Evolutionary conservation across 192 early-diverging fungal genomes (phyloP).

Genomic region (Entomortierella parvispora): DNA sequence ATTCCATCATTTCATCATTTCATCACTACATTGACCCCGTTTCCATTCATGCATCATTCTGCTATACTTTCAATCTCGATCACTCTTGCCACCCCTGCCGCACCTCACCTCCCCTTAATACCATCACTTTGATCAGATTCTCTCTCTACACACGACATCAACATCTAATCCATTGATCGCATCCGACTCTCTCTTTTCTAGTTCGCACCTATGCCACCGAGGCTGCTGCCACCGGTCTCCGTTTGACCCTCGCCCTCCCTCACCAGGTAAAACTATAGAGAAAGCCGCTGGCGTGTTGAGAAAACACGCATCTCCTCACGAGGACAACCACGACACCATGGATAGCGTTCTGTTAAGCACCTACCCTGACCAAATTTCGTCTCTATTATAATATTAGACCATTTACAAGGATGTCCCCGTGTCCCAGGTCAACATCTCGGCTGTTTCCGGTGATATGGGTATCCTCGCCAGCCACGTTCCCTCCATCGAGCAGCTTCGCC

Average conservation of each 20-base stretch:
- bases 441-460: conserved; percentile 96
- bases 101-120: too few relatives aligned
- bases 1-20: too few relatives aligned
- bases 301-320: conserved; percentile 3
- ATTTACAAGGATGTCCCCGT: conserved; percentile 78
- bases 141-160: too few relatives aligned
- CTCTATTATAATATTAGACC: conserved; percentile 55
- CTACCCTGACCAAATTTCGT: background rate
- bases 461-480: conserved; percentile 97
- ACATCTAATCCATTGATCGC: too few relatives aligned
- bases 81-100: too few relatives aligned
- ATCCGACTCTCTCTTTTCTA: conserved; percentile 38
- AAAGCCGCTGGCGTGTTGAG: background rate
- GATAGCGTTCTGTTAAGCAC: background rate
- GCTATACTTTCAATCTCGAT: too few relatives aligned
- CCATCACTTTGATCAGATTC: too few relatives aligned
- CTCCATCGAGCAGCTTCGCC: conserved; percentile 95
- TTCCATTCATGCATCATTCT: too few relatives aligned
- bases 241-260: conserved; percentile 90
- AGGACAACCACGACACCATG: background rate
- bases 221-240: conserved; percentile 71
- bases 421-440: conserved; percentile 93
- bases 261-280: conserved; percentile 72
- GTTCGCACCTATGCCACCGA: conserved; percentile 87
- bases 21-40: too few relatives aligned